These are phyloP conservation scores for Rutidosis leptorrhynchoides DNA, from an alignment of 129 eudicot species.

Conservation along the genomic window DNA sequence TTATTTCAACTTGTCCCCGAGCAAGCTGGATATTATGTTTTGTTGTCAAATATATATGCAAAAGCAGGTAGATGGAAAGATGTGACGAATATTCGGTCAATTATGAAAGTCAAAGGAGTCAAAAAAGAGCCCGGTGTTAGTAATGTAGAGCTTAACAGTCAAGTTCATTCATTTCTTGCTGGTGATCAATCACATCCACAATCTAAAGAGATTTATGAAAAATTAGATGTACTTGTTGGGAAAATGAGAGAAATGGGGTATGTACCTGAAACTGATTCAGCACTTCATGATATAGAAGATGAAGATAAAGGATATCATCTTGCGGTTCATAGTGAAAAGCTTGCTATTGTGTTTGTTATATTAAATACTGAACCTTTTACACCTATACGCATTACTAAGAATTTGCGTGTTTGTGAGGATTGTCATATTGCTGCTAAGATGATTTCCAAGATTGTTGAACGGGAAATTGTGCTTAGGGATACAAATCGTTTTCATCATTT, in stretches of 20 bases:
- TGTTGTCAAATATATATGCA: slow-evolving; percentile 84
- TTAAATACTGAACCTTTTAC: slow-evolving; percentile 52
- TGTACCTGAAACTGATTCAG: slow-evolving; percentile 58
- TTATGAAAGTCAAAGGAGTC: slow-evolving; percentile 71
- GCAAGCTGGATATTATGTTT: slow-evolving; percentile 79
- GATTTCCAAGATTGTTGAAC: slow-evolving; percentile 58
- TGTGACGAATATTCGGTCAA: slow-evolving; percentile 53
- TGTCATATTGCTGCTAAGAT: slow-evolving; percentile 72
- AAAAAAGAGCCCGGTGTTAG: slow-evolving; percentile 74
- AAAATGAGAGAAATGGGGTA: slow-evolving; percentile 72
- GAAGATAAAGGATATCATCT: slow-evolving; percentile 75
- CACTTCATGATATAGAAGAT: slow-evolving; percentile 80
- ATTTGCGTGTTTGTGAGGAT: slow-evolving; percentile 85
- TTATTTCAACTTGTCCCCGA: slow-evolving; percentile 64
- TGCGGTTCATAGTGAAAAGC: slow-evolving; percentile 76
- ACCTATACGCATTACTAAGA: slow-evolving; percentile 61
- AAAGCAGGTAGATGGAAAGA: slow-evolving; percentile 90
- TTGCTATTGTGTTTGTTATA: slow-evolving; percentile 68
- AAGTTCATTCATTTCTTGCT: slow-evolving; percentile 63
- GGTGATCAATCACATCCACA: slow-evolving; percentile 74
- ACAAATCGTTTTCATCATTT: slow-evolving; percentile 73
- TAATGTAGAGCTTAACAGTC: slow-evolving; percentile 62
- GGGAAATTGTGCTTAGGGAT: slow-evolving; percentile 69
- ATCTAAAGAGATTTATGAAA: slow-evolving; percentile 46
- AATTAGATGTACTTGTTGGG: slow-evolving; percentile 48